phyloP scores from a whole-genome alignment of 2,329 filamentous ascomycete species.

The Exophiala spinifera region DNA sequence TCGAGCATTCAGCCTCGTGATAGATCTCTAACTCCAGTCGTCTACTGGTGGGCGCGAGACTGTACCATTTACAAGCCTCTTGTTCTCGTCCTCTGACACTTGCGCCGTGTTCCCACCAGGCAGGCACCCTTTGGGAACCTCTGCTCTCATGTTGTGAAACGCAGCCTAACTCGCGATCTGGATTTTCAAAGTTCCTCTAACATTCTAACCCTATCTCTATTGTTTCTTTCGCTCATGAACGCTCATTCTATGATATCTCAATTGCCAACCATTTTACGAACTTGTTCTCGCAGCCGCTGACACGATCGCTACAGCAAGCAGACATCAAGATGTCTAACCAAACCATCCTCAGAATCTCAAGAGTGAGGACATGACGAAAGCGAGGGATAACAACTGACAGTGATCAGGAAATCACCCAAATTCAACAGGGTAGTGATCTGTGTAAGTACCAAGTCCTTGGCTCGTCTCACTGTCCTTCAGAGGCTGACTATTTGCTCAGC shows the following conservation, averaged over 20 bases:
- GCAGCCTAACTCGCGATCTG: slow-evolving; percentile 15
- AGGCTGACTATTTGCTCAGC: slow-evolving; percentile 21
- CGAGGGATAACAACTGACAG: slow-evolving; percentile 14
- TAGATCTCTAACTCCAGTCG: not conserved
- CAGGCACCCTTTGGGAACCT: slow-evolving; percentile 3
- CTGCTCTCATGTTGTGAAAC: slow-evolving; percentile 12
- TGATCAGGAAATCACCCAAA: slow-evolving; percentile 73
- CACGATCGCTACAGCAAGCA: no score
- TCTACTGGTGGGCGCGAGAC: not conserved
- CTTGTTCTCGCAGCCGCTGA: no score
- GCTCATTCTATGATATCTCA: not conserved
- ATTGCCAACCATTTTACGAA: no score
- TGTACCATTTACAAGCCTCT: not conserved
- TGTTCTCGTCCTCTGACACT: not conserved
- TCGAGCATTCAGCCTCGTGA: not conserved
- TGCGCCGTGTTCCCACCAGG: not conserved
- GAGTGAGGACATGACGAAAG: slow-evolving; percentile 52
- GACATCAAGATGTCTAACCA: slow-evolving; percentile 66
- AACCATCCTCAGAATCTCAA: slow-evolving; percentile 82
- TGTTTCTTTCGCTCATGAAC: not conserved
- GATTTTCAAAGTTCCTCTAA: not conserved
- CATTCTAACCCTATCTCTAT: slow-evolving; percentile 16
- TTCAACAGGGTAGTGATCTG: slow-evolving; percentile 78
- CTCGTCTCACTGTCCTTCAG: not conserved
- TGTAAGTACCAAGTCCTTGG: slow-evolving; percentile 54